These are phyloP conservation scores for Mycena vitilis DNA, from an alignment of 768 basidiomycete species.

Conservation along the genomic window DNA sequence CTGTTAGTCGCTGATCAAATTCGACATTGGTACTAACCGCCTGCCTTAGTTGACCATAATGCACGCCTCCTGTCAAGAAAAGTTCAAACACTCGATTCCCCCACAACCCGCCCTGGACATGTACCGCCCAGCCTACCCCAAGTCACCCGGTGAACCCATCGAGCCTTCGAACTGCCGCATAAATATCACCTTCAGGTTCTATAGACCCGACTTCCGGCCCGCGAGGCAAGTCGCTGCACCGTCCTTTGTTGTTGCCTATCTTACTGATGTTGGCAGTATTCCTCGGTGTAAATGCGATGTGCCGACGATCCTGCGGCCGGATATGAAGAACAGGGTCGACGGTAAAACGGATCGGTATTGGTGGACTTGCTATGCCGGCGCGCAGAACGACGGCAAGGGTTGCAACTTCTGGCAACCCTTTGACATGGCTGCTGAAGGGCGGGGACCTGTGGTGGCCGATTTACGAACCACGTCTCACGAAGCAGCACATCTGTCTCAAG, in stretches of 20 bases:
- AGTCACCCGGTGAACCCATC: conserved; percentile 40
- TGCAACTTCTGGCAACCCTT: conserved; percentile 81
- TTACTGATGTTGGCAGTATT: conserved; percentile 49
- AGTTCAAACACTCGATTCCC: conserved; percentile 83
- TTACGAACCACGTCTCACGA: neutral
- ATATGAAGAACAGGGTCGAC: conserved; percentile 80
- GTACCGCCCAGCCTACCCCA: conserved; percentile 70
- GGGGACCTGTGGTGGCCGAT: conserved; percentile 58
- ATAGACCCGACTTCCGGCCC: conserved; percentile 83
- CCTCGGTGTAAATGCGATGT: conserved; percentile 81
- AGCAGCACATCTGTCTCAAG: neutral
- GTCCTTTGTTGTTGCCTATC: neutral
- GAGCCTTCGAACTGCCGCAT: conserved; percentile 77
- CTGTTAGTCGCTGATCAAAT: conserved; percentile 56
- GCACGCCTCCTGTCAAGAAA: conserved; percentile 88
- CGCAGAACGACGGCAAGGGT: conserved; percentile 87
- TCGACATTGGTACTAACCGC: conserved; percentile 13
- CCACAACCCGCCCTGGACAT: conserved; percentile 77
- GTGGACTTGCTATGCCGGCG: conserved; percentile 86
- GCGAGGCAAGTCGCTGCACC: conserved; percentile 29
- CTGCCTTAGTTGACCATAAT: conserved; percentile 77
- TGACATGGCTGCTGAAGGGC: conserved; percentile 75
- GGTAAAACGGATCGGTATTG: conserved; percentile 72
- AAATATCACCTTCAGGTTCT: conserved; percentile 90
- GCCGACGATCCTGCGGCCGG: conserved; percentile 76